Evolutionary conservation across 176 grass and related monocot species (phyloP).

Genomic region (Hsuehochloa calcarea): DNA sequence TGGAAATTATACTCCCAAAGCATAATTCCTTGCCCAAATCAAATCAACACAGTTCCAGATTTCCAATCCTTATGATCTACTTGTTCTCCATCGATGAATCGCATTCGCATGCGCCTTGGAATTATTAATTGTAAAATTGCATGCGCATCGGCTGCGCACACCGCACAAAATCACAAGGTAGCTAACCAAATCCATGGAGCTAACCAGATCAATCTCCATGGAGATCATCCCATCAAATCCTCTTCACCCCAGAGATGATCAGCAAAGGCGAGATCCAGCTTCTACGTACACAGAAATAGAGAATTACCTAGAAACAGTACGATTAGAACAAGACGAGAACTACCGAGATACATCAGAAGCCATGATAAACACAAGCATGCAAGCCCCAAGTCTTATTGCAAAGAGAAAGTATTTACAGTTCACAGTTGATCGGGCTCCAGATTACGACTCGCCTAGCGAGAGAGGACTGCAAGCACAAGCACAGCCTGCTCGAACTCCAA

Average conservation of each 20-base stretch:
- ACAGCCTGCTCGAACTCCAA: conserved; percentile 6
- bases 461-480: conserved; percentile 11
- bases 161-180: not conserved
- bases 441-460: not conserved
- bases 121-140: not conserved
- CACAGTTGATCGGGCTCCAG: conserved; percentile 24
- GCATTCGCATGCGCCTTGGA: not conserved
- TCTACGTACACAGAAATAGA: not conserved
- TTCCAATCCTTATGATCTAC: not conserved
- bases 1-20: not conserved
- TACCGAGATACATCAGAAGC: not conserved
- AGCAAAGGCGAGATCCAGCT: not conserved
- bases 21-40: not conserved
- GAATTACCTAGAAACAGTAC: not conserved
- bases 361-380: not conserved
- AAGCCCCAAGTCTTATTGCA: conserved; percentile 25
- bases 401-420: conserved; percentile 26
- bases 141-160: not conserved
- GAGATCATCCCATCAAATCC: not conserved
- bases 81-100: not conserved
- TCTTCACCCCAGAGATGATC: not conserved
- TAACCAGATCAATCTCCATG: not conserved
- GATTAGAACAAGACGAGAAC: not conserved
- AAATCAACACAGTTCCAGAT: not conserved
- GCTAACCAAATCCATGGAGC: not conserved